Evolutionary conservation across 805 yeast species (phyloP), one percentile per base, ranked within the genome.

Genomic region (Jamesozyma jinghongensis): DNA sequence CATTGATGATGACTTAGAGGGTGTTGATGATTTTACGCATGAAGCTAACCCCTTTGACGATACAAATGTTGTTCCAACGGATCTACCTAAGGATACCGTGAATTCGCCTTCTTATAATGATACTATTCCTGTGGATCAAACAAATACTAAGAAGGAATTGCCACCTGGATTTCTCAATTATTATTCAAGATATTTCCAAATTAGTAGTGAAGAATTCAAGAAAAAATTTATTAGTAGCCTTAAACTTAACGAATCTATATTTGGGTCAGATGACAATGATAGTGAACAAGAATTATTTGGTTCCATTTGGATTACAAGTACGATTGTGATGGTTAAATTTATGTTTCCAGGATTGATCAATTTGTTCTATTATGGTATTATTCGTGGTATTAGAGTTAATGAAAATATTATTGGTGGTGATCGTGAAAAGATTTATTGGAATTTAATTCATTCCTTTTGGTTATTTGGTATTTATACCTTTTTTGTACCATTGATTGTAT

Each of bases 271-370:
- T 46, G 49, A 13, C 16, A 29, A 26, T 18, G 25, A 36, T 18
- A 45, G 40, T 75, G 81, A 42, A 5, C 41, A 44, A 3, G 97
- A 88, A 53, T 63, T 88, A 40, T 90, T 86, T 59, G 96, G 96
- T 0, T 82, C 94, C 6, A 67, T 86, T 16, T 88, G 97, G 97
- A 78, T 88, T 34, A 83, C 90, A 11, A 86, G 87, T 0, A 81
- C 95, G 0, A 74, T 85, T 37, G 76, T 85, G 1, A 75, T 84
- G 48, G 66, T 80, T 26, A 68, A 85, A 57, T 87, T 87, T 62
- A 78, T 86, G 11, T 34, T 32, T 10, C 41, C 82, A 28, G 81
- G 94, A 0, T 71, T 84, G 17, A 74, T 84, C 2, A 77, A 79
- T 36, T 54, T 82, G 18, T 51, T 86, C n/a, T 66, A 77, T n/a